Evolutionary conservation across 148 eudicot species (phyloP), one percentile per base, ranked within the genome.

Genomic region (Mesembryanthemum crystallinum): DNA sequence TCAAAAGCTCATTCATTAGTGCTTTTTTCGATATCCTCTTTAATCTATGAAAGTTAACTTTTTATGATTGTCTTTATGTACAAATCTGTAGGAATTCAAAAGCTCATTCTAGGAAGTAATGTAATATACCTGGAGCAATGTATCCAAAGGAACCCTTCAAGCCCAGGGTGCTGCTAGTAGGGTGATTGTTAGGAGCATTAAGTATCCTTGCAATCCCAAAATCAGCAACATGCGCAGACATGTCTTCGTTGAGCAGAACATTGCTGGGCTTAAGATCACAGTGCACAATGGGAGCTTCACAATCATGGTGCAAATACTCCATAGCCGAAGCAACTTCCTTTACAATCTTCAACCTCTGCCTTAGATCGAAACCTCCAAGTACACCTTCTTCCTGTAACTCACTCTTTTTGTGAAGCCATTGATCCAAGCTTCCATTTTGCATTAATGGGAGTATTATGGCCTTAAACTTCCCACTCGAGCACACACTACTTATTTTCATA

Each of bases 261-360:
- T 82, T 82, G 39, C 78, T 77, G 7, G 84, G 84, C 75, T 81
- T 81, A 32, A 81, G 69, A 52, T 81, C 84, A 77, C 84, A 81
- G n/a, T 82, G 85, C 20, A 82, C 73, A 25, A 82, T 43, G 12
- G 82, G 70, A 27, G 25, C 30, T 52, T 71, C 85, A 74, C 85
- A 82, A 20, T 82, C 82, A 70, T 78, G 76, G 55, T 78, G 85
- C 67, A 78, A 35, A 58, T 82, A 82, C 73, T 82, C 76, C n/a
- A 82, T 9, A 10, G 76, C 82, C 45, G 62, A 65, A 20, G 84
- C 84, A 67, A 81, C 71, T 45, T 81, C 84, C 66, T 18, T 30
- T 14, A 71, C 76, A 14, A 78, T 82, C 29, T 65, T 45, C 55
- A 82, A 71, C n/a, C 81, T 82, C 57, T 73, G 64, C 28, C 23